Evolutionary conservation across 495 filamentous ascomycete genomes (phyloP).

Genomic region (Astrocystis sublimbata): DNA sequence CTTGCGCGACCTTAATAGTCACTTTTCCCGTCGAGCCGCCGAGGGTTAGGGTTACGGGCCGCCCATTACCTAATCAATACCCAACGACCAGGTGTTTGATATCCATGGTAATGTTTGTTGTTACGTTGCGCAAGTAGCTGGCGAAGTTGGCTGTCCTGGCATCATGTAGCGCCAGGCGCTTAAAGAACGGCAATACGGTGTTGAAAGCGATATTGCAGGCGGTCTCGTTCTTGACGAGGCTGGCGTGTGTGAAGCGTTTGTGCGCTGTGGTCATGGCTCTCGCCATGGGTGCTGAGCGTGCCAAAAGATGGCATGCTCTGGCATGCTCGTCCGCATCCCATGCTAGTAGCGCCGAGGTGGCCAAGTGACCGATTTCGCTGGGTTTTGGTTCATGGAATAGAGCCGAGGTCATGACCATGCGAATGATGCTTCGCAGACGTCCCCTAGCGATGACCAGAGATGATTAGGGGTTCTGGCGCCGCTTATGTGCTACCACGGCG

Average conservation of each 20-base stretch:
- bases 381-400: slow-evolving; percentile 45
- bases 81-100: slow-evolving; percentile 30
- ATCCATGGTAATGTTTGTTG: slow-evolving; percentile 33
- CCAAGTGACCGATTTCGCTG: slow-evolving; percentile 36
- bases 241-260: slow-evolving; percentile 29
- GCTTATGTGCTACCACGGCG: slow-evolving; percentile 18
- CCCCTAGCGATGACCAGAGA: slow-evolving; percentile 15
- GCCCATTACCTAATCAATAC: slow-evolving; percentile 32
- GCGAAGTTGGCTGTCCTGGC: slow-evolving; percentile 34
- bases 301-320: slow-evolving; percentile 42
- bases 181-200: slow-evolving; percentile 37
- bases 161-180: slow-evolving; percentile 18
- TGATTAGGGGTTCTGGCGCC: not conserved
- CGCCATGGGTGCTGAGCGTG: slow-evolving; percentile 39
- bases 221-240: slow-evolving; percentile 40
- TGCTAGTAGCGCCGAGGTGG: slow-evolving; percentile 24
- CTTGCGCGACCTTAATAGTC: slow-evolving; percentile 30
- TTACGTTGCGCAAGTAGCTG: slow-evolving; percentile 37
- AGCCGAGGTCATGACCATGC: slow-evolving; percentile 46
- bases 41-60: slow-evolving; percentile 12
- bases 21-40: slow-evolving; percentile 37
- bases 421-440: slow-evolving; percentile 40
- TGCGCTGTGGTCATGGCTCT: slow-evolving; percentile 33
- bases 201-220: slow-evolving; percentile 41
- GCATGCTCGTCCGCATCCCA: slow-evolving; percentile 29